Evolutionary conservation across 2,329 filamentous ascomycete species (phyloP), one percentile per base, ranked within the genome.

Genomic region (Pseudopithomyces chartarum): DNA sequence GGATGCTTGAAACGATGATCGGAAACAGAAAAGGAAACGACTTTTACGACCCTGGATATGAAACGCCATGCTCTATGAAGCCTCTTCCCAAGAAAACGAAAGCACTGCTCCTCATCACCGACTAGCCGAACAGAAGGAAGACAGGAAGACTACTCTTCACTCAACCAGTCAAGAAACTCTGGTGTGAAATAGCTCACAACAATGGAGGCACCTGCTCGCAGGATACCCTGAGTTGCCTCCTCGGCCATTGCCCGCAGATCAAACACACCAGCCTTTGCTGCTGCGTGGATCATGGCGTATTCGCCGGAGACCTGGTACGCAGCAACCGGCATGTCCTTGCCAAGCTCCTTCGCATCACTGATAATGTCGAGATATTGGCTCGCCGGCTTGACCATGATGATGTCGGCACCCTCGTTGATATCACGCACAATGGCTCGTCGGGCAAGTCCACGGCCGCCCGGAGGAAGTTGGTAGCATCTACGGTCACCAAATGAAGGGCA

Each of bases 321-420:
- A 1, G 95, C 94, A 34, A 99, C 85, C 2, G 95, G 95, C 76
- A 98, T 84, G 75, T 98, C 92, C 73, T 88, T 90, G 57, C 91
- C 94, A 52, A 98, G 85, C 52, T 97, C 92, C 81, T 97, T 98
- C 52, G 95, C 95, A 73, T 99, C 95, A 65, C 91, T 92, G 76
- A 99, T 98, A 69, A 99, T 97, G 78, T 99, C 95, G 44, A 99
- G 84, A 75, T 97, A 99, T 76, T 94, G 92, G 68, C 90, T 90
- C 10, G 95, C 95, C 2, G 95, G 95, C 83, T 99, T 99, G 60
- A 99, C 95, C 94, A 99, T 97, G 78, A 99, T 97, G 66, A 97
- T 92, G 71, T 99, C 95, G 19, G 95, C 95, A 23, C 95, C 95
- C 79, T 99, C 95, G 62, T 84, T 85, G 65, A 99, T 94, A 73